These are phyloP conservation scores for Phylloporus sp. DNA, from an alignment of 768 basidiomycete species.

Conservation along the genomic window DNA sequence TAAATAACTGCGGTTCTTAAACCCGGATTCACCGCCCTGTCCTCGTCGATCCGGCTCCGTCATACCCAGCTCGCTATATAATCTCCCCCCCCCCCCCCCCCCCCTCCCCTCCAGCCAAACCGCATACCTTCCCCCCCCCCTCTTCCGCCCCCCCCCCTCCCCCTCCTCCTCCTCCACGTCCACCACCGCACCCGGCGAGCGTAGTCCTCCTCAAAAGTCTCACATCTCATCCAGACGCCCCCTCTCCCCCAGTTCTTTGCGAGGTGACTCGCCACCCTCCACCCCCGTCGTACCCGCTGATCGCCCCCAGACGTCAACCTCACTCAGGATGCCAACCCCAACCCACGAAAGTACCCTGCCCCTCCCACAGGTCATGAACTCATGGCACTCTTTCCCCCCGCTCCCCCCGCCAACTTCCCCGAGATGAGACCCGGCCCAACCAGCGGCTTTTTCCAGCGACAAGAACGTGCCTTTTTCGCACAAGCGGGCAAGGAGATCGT, in stretches of 20 bases:
- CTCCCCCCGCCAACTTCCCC: conserved; percentile 52
- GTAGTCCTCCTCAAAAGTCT: conserved; percentile 33
- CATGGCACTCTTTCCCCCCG: conserved; percentile 78
- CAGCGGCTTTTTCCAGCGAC: conserved; percentile 64
- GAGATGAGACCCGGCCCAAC: conserved; percentile 62
- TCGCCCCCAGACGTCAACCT: conserved; percentile 56
- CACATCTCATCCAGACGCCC: conserved; percentile 44
- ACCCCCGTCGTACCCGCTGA: conserved; percentile 11
- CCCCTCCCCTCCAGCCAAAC: conserved; percentile 31
- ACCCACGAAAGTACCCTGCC: conserved; percentile 59
- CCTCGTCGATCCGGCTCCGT: conserved; percentile 24
- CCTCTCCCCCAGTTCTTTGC: conserved; percentile 57
- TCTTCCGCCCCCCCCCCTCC: conserved; percentile 46
- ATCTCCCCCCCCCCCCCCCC: conserved; percentile 8
- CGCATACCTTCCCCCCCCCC: conserved; percentile 51
- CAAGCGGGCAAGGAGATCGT: conserved; percentile 75
- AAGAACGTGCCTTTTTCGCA: conserved; percentile 79
- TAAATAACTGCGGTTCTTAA: neutral
- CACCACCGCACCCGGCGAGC: conserved; percentile 42
- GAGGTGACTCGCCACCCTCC: conserved; percentile 37
- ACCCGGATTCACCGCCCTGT: conserved; percentile 15
- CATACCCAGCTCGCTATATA: conserved; percentile 25
- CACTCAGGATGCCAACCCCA: conserved; percentile 44
- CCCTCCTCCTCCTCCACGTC: conserved; percentile 53
- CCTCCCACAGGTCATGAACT: conserved; percentile 79